These are phyloP conservation scores for Starmerella apicola DNA, from an alignment of 805 yeast genomes.

Conservation along the genomic window DNA sequence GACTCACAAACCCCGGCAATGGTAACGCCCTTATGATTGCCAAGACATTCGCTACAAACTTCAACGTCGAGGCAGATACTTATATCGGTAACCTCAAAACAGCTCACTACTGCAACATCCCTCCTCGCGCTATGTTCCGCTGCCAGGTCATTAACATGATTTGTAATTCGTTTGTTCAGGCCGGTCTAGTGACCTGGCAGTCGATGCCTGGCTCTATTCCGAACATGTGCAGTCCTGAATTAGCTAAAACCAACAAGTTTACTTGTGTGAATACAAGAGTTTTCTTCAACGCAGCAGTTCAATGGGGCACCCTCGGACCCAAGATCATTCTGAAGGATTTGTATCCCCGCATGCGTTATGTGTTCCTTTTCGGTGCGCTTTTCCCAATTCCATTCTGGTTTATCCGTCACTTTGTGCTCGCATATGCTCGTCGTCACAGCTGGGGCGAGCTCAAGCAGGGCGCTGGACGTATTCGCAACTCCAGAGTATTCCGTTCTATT, in stretches of 20 bases:
- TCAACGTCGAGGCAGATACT: conserved; percentile 50
- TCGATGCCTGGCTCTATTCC: conserved; percentile 26
- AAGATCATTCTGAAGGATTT: conserved; percentile 10
- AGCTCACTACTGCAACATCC: conserved; percentile 47
- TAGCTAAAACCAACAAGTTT: conserved; percentile 29
- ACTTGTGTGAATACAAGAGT: conserved; percentile 31
- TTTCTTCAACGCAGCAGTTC: conserved; percentile 38
- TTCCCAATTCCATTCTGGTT: conserved; percentile 55
- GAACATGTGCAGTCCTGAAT: conserved; percentile 29
- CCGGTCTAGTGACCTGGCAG: conserved; percentile 29
- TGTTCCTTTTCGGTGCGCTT: conserved; percentile 38
- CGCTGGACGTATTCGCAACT: conserved; percentile 11
- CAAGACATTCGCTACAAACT: conserved; percentile 45
- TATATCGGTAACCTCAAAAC: conserved; percentile 42
- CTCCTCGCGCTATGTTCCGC: conserved; percentile 49
- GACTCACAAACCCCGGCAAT: conserved; percentile 46
- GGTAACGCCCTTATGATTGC: conserved; percentile 42
- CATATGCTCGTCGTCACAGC: conserved; percentile 9
- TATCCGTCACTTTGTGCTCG: conserved; percentile 37
- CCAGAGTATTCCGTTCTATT: conserved; percentile 6
- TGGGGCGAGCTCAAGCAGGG: conserved; percentile 8
- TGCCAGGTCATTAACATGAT: conserved; percentile 30
- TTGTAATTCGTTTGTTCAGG: conserved; percentile 22
- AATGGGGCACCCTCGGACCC: conserved; percentile 48
- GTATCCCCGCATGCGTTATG: conserved; percentile 29